phyloP scores from a whole-genome alignment of 495 filamentous ascomycete species.

The Neurospora africana region DNA sequence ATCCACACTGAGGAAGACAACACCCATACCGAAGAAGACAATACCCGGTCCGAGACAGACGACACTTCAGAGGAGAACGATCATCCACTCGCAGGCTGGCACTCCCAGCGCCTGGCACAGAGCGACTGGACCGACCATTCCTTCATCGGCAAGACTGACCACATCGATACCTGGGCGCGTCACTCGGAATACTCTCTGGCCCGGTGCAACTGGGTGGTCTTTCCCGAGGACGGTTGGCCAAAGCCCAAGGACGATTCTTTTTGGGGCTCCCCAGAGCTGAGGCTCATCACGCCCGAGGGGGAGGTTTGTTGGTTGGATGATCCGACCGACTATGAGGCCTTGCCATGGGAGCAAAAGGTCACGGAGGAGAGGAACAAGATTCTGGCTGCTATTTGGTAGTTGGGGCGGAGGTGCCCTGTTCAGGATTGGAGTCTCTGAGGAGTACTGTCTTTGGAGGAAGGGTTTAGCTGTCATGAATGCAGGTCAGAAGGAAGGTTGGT shows the following conservation, averaged over 20 bases:
- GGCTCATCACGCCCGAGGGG: not conserved
- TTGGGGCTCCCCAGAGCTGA: not conserved
- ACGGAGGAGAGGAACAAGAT: not conserved
- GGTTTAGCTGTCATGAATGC: not conserved
- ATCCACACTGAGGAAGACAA: no score
- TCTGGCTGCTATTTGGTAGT: not conserved
- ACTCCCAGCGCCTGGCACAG: not conserved
- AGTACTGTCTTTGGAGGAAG: not conserved
- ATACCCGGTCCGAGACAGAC: not conserved
- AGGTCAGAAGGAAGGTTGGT: no score
- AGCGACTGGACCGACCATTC: not conserved
- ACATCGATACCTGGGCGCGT: not conserved
- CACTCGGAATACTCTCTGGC: not conserved
- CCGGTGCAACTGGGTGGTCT: not conserved
- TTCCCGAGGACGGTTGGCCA: not conserved
- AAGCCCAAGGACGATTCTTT: not conserved
- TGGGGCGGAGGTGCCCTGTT: not conserved
- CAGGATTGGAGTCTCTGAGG: not conserved
- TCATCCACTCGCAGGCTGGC: not conserved
- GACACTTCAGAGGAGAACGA: not conserved
- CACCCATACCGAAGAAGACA: not conserved
- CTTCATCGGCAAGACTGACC: not conserved
- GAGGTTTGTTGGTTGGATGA: not conserved
- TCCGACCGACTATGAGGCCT: not conserved
- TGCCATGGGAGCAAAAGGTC: not conserved